A percentile compares a stretch with the other conserved stretches of the same genome.
Evolutionary conservation across 1,284 basidiomycete genomes (phyloP).

Genomic region (Amylostereum chailletii): DNA sequence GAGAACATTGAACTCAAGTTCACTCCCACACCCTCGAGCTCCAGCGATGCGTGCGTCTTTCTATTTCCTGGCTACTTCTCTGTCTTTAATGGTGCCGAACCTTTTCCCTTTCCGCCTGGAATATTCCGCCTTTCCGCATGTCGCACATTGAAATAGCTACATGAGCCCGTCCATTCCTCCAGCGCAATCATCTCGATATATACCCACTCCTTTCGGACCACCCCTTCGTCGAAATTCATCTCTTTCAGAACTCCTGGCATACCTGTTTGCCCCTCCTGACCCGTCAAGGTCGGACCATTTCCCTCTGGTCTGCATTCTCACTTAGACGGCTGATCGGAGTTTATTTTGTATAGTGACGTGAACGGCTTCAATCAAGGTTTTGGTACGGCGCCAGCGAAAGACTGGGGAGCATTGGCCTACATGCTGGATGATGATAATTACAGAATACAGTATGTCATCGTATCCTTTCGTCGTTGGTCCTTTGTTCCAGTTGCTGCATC

Average conservation of each 20-base stretch:
- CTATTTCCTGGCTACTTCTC: neutral
- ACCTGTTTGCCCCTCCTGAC: conserved; percentile 67
- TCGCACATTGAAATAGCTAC: no score
- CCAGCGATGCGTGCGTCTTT: neutral
- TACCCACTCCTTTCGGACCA: conserved; percentile 27
- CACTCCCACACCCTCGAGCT: neutral
- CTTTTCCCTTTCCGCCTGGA: no score
- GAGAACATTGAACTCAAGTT: neutral
- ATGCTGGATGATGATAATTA: conserved; percentile 63
- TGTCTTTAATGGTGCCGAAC: no score
- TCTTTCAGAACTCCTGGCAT: conserved; percentile 55
- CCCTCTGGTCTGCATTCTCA: neutral
- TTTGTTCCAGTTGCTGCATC: no score
- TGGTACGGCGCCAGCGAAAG: conserved; percentile 38
- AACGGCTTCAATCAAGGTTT: conserved; percentile 9
- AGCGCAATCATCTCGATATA: conserved; percentile 17
- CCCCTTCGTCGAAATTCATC: conserved; percentile 45
- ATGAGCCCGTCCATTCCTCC: neutral
- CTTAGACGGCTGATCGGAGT: neutral
- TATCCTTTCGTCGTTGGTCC: neutral
- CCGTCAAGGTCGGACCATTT: conserved; percentile 36
- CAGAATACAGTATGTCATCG: conserved; percentile 61
- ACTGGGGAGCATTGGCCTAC: conserved; percentile 64
- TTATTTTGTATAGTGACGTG: conserved; percentile 7
- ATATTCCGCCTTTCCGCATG: no score